A percentile compares a stretch with the other conserved stretches of the same genome.
phyloP scores from a whole-genome alignment of 768 basidiomycete species.

The Mycena galericulata region DNA sequence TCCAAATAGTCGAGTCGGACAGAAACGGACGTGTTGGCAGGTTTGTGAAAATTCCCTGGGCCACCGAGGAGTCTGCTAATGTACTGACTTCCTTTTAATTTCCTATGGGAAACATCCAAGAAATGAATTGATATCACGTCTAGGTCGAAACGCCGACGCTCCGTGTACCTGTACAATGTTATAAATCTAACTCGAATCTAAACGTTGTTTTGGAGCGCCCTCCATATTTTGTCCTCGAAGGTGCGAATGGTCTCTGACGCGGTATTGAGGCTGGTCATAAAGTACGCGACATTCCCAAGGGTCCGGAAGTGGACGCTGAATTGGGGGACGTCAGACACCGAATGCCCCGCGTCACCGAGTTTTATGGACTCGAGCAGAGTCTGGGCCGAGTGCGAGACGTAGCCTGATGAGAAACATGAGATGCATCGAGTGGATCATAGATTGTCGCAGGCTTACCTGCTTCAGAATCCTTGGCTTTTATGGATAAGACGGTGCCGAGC shows the following conservation, averaged over 20 bases:
- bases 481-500: constrained; percentile 85
- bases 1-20: too few species aligned
- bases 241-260: constrained; percentile 61
- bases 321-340: constrained; percentile 49
- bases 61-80: too few species aligned
- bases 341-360: constrained; percentile 35
- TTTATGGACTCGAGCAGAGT: constrained; percentile 66
- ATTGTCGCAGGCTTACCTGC: constrained; percentile 57
- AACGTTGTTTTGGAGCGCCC: constrained; percentile 34
- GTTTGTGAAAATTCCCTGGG: too few species aligned
- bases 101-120: too few species aligned
- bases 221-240: constrained; percentile 75
- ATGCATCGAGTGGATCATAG: not conserved
- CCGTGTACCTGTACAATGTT: too few species aligned
- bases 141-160: too few species aligned
- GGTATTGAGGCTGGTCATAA: constrained; percentile 91
- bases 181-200: too few species aligned
- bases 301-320: constrained; percentile 89
- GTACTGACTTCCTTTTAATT: too few species aligned
- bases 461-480: constrained; percentile 72
- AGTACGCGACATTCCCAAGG: constrained; percentile 91
- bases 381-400: constrained; percentile 75
- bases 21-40: too few species aligned
- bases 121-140: too few species aligned
- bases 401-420: constrained; percentile 50